Base-by-base conservation (phyloP, 164 flowering plant genomes). In the Dillenia turbinata region DNA sequence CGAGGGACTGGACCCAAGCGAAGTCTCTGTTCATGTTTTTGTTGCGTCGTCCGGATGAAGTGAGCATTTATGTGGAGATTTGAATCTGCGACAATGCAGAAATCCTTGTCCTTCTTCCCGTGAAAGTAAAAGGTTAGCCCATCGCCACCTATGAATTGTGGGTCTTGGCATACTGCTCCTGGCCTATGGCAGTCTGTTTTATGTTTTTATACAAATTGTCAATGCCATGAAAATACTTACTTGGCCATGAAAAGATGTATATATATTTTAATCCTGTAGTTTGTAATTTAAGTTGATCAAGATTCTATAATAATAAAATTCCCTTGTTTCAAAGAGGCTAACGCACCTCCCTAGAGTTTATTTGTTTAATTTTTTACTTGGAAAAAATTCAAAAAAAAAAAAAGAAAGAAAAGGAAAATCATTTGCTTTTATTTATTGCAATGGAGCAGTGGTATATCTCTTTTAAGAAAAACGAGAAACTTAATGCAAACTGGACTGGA, bases 1-100 rank as follows among this genome's bases (percentile, higher is more conserved):
- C 83, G 5, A 84, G 16, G 55, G 89, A 75, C 59, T 78, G 83
- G 26, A 84, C 83, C 89, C 89, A 84, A 24, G 86, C 82, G 78
- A 84, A 84, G 71, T 84, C 89, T 11, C 89, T 62, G 14, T 66
- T 65, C 83, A 82, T 33, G 40, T 33, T 33, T 33, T 33, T 0
- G 0, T 33, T 33, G 40, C 7, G 40, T 33, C 83, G 51, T 16
- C 85, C 83, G 19, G 1, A 83, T 79, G 83, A 83, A 79, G 66
- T 79, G 85, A n/a, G 71, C 83, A 16, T 81, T 83, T 67, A 83
- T 83, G 77, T 83, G 87, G 50, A 83, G 71, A 71, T 79, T 77
- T 12, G 80, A 24, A 49, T 82, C 84, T 49, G 82, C 54, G 8
- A 81, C 73, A 0, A 81, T 64, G 69, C 83, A 81, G 47, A 81